A percentile compares a stretch with the other conserved stretches of the same genome.
These are phyloP conservation scores for Tripterygium wilfordii DNA, from an alignment of 177 flowering plant genomes.

Conservation along the genomic window DNA sequence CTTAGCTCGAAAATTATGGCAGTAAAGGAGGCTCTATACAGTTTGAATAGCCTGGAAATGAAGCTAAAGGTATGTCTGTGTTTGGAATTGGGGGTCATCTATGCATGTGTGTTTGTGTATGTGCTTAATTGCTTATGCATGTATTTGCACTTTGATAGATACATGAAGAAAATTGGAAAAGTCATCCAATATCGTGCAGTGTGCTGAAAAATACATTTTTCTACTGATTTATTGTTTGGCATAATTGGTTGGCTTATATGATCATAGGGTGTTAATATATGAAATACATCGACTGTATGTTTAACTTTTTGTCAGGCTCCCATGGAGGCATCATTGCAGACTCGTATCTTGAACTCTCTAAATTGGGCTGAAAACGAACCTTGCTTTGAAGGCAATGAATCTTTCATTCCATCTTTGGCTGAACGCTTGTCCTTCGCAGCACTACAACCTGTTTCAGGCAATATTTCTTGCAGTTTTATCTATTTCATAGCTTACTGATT, in stretches of 20 bases:
- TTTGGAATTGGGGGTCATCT: background rate
- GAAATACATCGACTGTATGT: no score
- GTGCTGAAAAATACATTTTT: no score
- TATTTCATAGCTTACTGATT: no score
- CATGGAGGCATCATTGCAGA: conserved; percentile 51
- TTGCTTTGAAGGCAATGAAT: conserved; percentile 26
- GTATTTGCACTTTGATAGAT: no score
- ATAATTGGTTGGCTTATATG: no score
- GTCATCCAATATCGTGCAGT: no score
- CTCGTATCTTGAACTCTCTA: conserved; percentile 43
- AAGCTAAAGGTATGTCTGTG: conserved; percentile 49
- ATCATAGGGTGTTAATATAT: no score
- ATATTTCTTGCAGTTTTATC: conserved; percentile 1
- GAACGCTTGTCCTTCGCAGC: conserved; percentile 69
- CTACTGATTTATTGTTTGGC: no score
- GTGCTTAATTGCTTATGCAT: no score
- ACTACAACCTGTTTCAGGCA: conserved; percentile 62
- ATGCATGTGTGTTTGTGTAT: conserved; percentile 1
- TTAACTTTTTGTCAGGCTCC: conserved; percentile 33
- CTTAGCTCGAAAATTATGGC: conserved; percentile 26
- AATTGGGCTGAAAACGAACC: conserved; percentile 56
- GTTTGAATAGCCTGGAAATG: conserved; percentile 57
- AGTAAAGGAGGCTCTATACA: conserved; percentile 42
- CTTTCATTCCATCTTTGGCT: conserved; percentile 44
- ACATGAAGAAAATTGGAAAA: no score